A percentile compares a stretch with the other conserved stretches of the same genome.
Conservation (phyloP, 2,329 filamentous ascomycete species). For the Colletotrichum eleusines region DNA sequence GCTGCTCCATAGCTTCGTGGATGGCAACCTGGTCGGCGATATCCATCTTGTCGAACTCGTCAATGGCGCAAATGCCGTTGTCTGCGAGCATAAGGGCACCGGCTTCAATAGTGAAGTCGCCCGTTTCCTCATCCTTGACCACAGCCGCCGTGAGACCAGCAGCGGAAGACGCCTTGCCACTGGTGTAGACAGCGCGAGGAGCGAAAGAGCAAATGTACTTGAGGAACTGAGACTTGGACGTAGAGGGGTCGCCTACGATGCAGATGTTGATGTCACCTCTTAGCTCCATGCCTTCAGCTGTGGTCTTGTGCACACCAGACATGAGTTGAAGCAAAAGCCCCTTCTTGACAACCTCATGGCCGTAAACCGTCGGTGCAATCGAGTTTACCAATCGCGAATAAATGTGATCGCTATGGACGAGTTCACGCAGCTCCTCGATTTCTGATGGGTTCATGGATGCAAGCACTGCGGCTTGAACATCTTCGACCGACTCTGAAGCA, state of each 20-base stretch:
- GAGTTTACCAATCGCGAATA: slow-evolving; percentile 94
- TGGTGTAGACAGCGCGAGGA: slow-evolving; percentile 97
- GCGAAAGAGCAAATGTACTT: slow-evolving; percentile 98
- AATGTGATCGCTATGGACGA: slow-evolving; percentile 97
- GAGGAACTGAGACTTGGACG: slow-evolving; percentile 96
- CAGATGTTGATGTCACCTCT: slow-evolving; percentile 99
- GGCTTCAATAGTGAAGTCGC: slow-evolving; percentile 98
- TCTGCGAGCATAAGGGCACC: slow-evolving; percentile 97
- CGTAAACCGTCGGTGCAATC: slow-evolving; percentile 96
- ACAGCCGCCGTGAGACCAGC: slow-evolving; percentile 97
- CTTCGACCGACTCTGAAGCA: slow-evolving; percentile 78
- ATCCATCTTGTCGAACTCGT: slow-evolving; percentile 99
- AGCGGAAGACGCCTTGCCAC: slow-evolving; percentile 95
- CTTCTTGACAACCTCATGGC: slow-evolving; percentile 98
- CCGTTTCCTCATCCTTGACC: slow-evolving; percentile 97
- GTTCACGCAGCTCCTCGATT: slow-evolving; percentile 89
- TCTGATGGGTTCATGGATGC: slow-evolving; percentile 87
- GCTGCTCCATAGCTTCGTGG: slow-evolving; percentile 99
- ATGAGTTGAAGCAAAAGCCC: slow-evolving; percentile 93
- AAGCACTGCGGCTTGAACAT: slow-evolving; percentile 88
- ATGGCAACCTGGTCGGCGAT: slow-evolving; percentile 97
- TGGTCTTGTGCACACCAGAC: slow-evolving; percentile 94
- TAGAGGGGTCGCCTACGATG: slow-evolving; percentile 96
- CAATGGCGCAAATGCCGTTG: slow-evolving; percentile 97
- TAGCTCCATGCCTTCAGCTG: slow-evolving; percentile 92